Percentiles rank a stretch among this genome's conserved stretches.
Evolutionary conservation across 1,284 basidiomycete species (phyloP).

Genomic region (Microbotryum scabiosae): DNA sequence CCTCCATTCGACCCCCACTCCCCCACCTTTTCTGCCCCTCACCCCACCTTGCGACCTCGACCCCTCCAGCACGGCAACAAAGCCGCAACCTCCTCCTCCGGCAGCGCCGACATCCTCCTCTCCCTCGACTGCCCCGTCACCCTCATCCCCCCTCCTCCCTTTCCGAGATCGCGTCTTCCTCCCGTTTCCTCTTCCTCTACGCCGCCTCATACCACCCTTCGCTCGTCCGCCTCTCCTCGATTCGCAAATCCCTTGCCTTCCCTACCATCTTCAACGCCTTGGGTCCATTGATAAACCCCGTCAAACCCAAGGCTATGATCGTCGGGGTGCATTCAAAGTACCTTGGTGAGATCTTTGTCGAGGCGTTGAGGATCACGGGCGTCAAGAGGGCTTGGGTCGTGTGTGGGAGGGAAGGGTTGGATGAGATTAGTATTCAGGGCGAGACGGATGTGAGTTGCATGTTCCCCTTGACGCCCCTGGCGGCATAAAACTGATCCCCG

Average conservation of each 20-base stretch:
- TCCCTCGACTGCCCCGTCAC: constrained; percentile 74
- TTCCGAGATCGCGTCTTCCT: constrained; percentile 45
- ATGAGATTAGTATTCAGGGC: constrained; percentile 90
- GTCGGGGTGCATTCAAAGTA: constrained; percentile 79
- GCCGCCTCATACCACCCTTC: constrained; percentile 89
- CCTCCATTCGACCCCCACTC: neutral
- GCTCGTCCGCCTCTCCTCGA: constrained; percentile 72
- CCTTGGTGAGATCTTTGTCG: constrained; percentile 77
- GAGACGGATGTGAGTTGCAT: constrained; percentile 60
- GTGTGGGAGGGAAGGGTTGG: constrained; percentile 82
- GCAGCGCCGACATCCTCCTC: constrained; percentile 86
- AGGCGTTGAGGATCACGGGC: constrained; percentile 53
- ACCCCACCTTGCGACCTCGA: neutral
- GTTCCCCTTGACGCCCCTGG: constrained; percentile 39
- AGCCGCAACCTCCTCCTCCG: constrained; percentile 89
- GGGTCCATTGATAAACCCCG: constrained; percentile 90
- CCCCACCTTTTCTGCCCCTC: neutral
- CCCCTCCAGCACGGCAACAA: constrained; percentile 70
- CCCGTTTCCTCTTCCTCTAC: constrained; percentile 87
- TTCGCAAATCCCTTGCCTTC: constrained; percentile 80
- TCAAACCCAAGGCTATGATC: constrained; percentile 73
- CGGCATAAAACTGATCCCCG: no score
- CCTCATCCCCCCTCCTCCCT: constrained; percentile 54
- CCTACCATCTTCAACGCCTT: constrained; percentile 96
- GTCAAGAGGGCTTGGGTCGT: constrained; percentile 83